Base-by-base conservation (phyloP, 2,329 filamentous ascomycete genomes). In the Pseudonectria foliicola region DNA sequence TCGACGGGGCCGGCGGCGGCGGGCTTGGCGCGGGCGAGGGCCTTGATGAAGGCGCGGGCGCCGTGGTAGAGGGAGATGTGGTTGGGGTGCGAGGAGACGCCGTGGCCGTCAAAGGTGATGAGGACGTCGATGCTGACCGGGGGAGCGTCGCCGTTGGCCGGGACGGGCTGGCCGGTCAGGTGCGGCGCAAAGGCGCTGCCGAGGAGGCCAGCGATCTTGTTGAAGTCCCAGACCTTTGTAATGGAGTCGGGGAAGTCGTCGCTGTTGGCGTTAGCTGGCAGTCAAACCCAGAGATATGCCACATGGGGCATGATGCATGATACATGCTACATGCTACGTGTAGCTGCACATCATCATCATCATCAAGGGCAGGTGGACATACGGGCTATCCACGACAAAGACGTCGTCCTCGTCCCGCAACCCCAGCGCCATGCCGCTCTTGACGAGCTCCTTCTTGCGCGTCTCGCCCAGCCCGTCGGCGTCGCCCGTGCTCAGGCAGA, bases 51-150 rank as follows among this genome's bases (percentile, higher is more conserved):
- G 31, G 74, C 62, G 29, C 76, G 73, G 6, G 87, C 85, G 38
- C 90, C 92, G 58, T 85, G 73, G 64, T 88, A 88, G 7, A 96
- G 75, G 6, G 88, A 88, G 44, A 85, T 83, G 66, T 98, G 92
- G 67, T 98, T 98, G 14, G 88, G 87, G 62, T 98, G 92, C 28
- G 77, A 76, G 39, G 87, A 95, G 31, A 98, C 72, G 39, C 92
- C 92, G 31, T 63, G 45, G n/a, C 62, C 56, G 65, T 98, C 92
- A 56, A 98, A 98, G 21, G 92, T 98, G 46, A 98, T 70, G 48
- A 98, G 73, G 18, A 82, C 74, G 61, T 95, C 87, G 54, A 94
- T 86, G 34, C 67, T 70, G 33, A 70, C 66, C 2, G 61, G 62
- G 8, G 71, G 66, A n/a, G n/a, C n/a, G n/a, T n/a, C n/a, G 7